phyloP scores from a whole-genome alignment of 2,329 filamentous ascomycete genomes.

The Rutstroemia sp. region DNA sequence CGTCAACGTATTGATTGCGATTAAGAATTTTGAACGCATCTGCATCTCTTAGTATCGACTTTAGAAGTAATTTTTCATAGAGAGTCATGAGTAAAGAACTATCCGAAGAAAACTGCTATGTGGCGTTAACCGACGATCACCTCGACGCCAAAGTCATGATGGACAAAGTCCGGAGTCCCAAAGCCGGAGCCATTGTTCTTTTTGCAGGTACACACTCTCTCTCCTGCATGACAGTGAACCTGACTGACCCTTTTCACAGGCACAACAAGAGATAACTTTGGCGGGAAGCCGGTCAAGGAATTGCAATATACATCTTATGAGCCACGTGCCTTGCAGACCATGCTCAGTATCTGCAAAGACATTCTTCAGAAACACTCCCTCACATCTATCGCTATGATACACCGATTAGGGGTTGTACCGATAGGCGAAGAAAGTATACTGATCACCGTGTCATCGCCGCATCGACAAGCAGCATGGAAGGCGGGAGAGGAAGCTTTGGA shows the following conservation, averaged over 20 bases:
- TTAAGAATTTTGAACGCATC: no score
- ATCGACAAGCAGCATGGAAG: slow-evolving; percentile 77
- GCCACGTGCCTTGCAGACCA: slow-evolving; percentile 60
- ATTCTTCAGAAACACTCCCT: slow-evolving; percentile 56
- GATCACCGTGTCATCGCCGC: slow-evolving; percentile 77
- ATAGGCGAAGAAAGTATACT: slow-evolving; percentile 91
- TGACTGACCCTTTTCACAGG: slow-evolving; percentile 38
- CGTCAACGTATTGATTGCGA: no score
- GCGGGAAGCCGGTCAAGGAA: slow-evolving; percentile 61
- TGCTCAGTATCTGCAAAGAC: slow-evolving; percentile 54
- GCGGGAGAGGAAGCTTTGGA: slow-evolving; percentile 88
- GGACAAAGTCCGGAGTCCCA: slow-evolving; percentile 61
- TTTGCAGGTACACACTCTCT: slow-evolving; percentile 54
- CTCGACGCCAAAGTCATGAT: slow-evolving; percentile 54
- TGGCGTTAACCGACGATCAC: slow-evolving; percentile 57
- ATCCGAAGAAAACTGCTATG: slow-evolving; percentile 49
- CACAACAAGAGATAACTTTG: slow-evolving; percentile 71
- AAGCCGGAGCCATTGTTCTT: slow-evolving; percentile 68
- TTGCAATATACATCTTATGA: slow-evolving; percentile 71
- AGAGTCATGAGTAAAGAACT: slow-evolving; percentile 32
- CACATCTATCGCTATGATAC: slow-evolving; percentile 69
- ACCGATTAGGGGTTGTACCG: slow-evolving; percentile 77
- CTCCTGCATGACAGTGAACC: neutral
- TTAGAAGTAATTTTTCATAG: no score
- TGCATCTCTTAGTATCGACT: no score